A percentile compares a stretch with the other conserved stretches of the same genome.
Evolutionary conservation across 345 rosid genomes (phyloP).

Genomic region (Ricinus communis): DNA sequence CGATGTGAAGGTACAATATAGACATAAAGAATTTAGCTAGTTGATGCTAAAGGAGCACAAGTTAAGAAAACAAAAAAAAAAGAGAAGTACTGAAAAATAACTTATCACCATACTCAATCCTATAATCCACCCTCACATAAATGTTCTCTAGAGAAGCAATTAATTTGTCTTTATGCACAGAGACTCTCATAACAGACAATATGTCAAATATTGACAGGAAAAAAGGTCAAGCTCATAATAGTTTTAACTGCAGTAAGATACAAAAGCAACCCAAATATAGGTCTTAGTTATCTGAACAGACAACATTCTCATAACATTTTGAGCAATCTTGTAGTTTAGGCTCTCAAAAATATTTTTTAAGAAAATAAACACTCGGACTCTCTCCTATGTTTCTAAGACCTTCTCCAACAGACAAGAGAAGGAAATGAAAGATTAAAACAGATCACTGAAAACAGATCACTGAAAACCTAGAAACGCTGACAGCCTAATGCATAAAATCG

Average conservation of each 20-base stretch:
- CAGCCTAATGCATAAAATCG: too few species aligned
- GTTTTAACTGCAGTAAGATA: neutral
- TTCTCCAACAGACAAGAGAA: neutral
- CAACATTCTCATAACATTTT: neutral
- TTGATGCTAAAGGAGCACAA: neutral
- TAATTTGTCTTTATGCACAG: neutral
- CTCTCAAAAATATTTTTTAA: too few species aligned
- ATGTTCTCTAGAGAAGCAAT: neutral
- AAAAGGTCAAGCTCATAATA: neutral
- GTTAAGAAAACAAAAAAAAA: neutral
- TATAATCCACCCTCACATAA: neutral
- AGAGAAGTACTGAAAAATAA: neutral
- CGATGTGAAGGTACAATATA: neutral
- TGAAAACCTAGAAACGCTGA: too few species aligned
- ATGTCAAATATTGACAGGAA: neutral
- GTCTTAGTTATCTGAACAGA: too few species aligned
- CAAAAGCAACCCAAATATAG: too few species aligned
- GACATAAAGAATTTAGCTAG: neutral
- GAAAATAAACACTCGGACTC: too few species aligned
- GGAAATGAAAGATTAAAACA: too few species aligned
- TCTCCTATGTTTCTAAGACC: neutral
- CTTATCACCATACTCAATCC: neutral
- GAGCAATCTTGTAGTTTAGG: neutral
- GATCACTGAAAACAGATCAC: too few species aligned
- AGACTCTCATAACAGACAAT: neutral